Base-by-base conservation (phyloP, 2,329 filamentous ascomycete species). In the Neofusicoccum sp. region DNA sequence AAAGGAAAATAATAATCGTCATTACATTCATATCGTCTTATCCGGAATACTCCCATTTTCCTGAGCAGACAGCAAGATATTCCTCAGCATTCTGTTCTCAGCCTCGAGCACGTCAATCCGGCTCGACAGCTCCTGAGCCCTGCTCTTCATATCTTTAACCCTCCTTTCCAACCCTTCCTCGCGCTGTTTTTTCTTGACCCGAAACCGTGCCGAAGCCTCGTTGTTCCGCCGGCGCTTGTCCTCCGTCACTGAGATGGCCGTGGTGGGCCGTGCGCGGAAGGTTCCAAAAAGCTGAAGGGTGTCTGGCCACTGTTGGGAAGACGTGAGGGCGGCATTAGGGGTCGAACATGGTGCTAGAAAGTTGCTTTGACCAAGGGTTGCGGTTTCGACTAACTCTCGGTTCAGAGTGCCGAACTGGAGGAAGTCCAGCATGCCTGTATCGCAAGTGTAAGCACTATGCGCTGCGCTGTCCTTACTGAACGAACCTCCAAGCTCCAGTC, bases 191-290 rank as follows among this genome's bases (percentile, higher is more conserved):
- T 76, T 76, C 71, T 76, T 76, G 60, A 76, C 70, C 33, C 74
- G 71, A 69, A 76, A 76, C 8, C 74, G 71, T 8, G 74, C 74
- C 11, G 69, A 72, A 6, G 74, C 74, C 34, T 73, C 74, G 9
- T 73, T 76, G 67, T 76, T 76, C 56, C 74, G 72, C n/a, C 74
- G 71, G 53, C 74, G 73, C 67, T 76, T 76, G 67, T 76, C 74
- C 63, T 75, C 74, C 58, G 11, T n/a, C 11, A 7, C 38, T 11
- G 20, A 41, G 38, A 11, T 6, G 20, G 6, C 20, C 7, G 14
- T 11, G 38, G 14, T 5, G 6, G 14, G 38, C 38, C 14, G 38
- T 41, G 38, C n/a, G n/a, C n/a, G n/a, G n/a, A n/a, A n/a, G n/a
- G n/a, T 41, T 41, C 20, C 38, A n/a, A 41, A n/a, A 12, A 41